phyloP scores from a whole-genome alignment of 495 filamentous ascomycete species.

The Aspergillus mulundensis region DNA sequence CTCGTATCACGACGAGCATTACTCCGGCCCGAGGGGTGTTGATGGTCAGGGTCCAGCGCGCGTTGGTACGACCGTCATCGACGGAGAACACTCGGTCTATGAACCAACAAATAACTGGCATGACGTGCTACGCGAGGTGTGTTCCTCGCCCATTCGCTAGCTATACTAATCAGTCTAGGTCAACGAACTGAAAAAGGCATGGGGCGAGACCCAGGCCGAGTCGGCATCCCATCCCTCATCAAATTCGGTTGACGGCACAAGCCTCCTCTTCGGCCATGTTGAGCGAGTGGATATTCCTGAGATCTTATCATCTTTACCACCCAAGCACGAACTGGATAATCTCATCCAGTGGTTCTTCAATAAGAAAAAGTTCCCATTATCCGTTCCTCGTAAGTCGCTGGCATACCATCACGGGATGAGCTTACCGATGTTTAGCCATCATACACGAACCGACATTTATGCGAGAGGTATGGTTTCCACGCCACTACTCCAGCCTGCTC shows the following conservation, averaged over 20 bases:
- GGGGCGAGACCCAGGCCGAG: constrained; percentile 6
- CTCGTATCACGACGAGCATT: not conserved
- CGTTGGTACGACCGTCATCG: constrained; percentile 2
- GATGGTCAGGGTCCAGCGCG: not conserved
- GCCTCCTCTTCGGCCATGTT: constrained; percentile 13
- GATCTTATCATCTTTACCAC: constrained; percentile 9
- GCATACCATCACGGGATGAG: too few species aligned
- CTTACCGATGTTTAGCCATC: constrained; percentile 7
- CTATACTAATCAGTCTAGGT: constrained; percentile 4
- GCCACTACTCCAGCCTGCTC: not conserved
- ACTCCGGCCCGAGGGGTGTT: not conserved
- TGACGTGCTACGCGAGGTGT: constrained; percentile 11
- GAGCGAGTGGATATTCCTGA: constrained; percentile 5
- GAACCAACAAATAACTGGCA: constrained; percentile 6
- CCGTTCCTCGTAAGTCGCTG: constrained; percentile 9
- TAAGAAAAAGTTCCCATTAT: constrained; percentile 1
- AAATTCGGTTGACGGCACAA: constrained; percentile 11
- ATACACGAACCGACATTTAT: constrained; percentile 16
- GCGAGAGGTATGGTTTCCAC: constrained; percentile 7
- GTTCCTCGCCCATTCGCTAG: not conserved
- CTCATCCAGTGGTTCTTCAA: constrained; percentile 12
- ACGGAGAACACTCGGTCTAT: constrained; percentile 10
- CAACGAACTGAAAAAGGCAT: constrained; percentile 9
- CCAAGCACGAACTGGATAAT: not conserved
- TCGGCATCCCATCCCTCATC: not conserved